Conservation (phyloP, 176 grass and related monocot genomes). For the Neostapfia colusana region DNA sequence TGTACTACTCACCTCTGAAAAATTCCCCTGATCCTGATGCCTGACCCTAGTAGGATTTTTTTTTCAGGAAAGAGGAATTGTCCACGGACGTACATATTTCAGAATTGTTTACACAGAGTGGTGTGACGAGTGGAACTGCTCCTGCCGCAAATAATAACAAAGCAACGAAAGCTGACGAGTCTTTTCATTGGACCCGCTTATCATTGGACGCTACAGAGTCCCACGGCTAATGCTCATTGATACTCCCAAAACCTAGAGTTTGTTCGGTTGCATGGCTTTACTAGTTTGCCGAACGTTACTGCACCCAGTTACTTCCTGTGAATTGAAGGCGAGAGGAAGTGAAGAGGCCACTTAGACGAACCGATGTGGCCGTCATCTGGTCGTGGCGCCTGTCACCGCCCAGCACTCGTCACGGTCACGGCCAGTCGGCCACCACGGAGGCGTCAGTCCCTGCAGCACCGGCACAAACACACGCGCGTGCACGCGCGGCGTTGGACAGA, state of each 20-base stretch:
- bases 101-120: background rate
- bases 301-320: background rate
- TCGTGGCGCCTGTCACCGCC: background rate
- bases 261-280: background rate
- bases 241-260: background rate
- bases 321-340: background rate
- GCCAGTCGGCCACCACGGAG: background rate
- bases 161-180: conserved; percentile 19
- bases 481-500: conserved; percentile 13
- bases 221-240: background rate
- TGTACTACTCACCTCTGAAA: background rate
- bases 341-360: background rate
- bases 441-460: background rate
- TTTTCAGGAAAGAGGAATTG: background rate
- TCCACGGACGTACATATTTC: background rate
- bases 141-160: background rate
- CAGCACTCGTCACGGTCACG: background rate
- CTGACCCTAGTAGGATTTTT: background rate
- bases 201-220: background rate
- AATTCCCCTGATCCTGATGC: conserved; percentile 27
- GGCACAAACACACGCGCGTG: background rate
- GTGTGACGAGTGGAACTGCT: background rate
- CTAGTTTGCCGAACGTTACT: background rate
- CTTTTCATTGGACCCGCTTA: conserved; percentile 33
- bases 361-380: background rate